Percentiles rank a stretch among this genome's conserved stretches.
phyloP scores from a whole-genome alignment of 2,329 filamentous ascomycete genomes.

The Cercospora sojina region DNA sequence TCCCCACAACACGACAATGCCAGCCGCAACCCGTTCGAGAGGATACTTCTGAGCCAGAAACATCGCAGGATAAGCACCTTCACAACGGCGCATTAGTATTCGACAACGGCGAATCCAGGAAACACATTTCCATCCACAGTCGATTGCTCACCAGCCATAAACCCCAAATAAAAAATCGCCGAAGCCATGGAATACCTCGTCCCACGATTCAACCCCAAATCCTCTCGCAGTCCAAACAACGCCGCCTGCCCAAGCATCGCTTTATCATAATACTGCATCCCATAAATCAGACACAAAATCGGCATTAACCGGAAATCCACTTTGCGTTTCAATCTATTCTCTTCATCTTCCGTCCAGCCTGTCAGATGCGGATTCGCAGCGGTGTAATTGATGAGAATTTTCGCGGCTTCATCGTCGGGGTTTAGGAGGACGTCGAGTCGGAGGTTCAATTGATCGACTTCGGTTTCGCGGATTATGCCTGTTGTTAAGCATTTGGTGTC shows the following conservation, averaged over 20 bases:
- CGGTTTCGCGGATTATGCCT: neutral
- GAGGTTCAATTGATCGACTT: slow-evolving; percentile 5
- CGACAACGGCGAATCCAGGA: neutral
- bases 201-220: slow-evolving; percentile 44
- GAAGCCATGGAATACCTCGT: slow-evolving; percentile 48
- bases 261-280: slow-evolving; percentile 53
- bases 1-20: slow-evolving; percentile 42
- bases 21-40: slow-evolving; percentile 48
- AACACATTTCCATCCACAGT: neutral
- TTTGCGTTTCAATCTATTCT: slow-evolving; percentile 44
- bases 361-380: slow-evolving; percentile 13
- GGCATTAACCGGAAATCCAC: slow-evolving; percentile 50
- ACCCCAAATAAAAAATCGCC: slow-evolving; percentile 52
- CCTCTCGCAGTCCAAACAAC: slow-evolving; percentile 45
- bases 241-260: slow-evolving; percentile 56
- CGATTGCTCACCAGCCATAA: slow-evolving; percentile 44
- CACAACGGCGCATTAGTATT: neutral
- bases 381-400: slow-evolving; percentile 15
- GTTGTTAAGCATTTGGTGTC: slow-evolving; percentile 11
- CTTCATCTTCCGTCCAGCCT: slow-evolving; percentile 46
- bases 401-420: slow-evolving; percentile 19
- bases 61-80: slow-evolving; percentile 45
- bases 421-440: slow-evolving; percentile 8
- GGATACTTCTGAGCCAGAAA: slow-evolving; percentile 48
- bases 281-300: slow-evolving; percentile 49